A percentile compares a stretch with the other conserved stretches of the same genome.
phyloP scores from a whole-genome alignment of 2,329 filamentous ascomycete genomes.

The Verticillium nonalfalfae region DNA sequence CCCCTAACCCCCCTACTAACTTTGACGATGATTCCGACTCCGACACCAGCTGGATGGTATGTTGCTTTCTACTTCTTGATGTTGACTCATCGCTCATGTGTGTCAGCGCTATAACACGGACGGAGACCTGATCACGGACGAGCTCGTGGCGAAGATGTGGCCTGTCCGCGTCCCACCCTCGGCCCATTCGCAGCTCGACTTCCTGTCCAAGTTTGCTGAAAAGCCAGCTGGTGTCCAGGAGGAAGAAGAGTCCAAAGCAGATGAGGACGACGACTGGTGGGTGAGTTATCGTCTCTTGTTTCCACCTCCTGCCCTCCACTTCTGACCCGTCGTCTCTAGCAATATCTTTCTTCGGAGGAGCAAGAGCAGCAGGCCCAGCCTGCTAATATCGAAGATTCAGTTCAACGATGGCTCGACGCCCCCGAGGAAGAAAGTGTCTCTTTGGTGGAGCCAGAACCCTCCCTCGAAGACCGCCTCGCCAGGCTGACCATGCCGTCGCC shows the following conservation, averaged over 20 bases:
- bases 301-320: background rate
- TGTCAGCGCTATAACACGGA: background rate
- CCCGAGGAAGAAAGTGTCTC: background rate
- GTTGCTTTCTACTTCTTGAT: background rate
- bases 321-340: background rate
- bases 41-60: background rate
- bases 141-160: background rate
- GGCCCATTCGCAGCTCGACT: background rate
- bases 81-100: background rate
- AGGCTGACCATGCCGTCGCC: background rate
- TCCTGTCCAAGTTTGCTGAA: background rate
- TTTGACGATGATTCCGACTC: background rate
- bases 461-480: background rate
- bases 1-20: background rate
- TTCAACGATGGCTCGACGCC: background rate
- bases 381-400: background rate
- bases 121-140: background rate
- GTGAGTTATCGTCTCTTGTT: background rate
- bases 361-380: background rate
- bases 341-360: background rate
- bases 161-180: background rate
- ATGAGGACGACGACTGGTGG: background rate
- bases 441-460: background rate
- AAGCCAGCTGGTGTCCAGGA: background rate
- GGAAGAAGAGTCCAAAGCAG: background rate